phyloP scores from a whole-genome alignment of 768 basidiomycete species.

The Suillus americanus region DNA sequence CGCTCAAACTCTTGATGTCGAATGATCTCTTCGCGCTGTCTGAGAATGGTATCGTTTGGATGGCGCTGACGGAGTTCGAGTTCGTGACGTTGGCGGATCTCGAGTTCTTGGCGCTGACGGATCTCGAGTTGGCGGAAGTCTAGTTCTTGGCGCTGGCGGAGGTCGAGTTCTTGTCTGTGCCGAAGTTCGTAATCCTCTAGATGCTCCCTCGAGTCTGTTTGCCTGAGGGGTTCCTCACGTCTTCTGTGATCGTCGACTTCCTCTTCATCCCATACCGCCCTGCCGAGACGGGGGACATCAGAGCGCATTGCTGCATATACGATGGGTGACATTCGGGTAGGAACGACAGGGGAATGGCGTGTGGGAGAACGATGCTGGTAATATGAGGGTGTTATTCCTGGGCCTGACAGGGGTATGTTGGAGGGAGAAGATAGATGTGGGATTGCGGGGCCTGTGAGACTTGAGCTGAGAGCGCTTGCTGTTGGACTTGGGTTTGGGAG shows the following conservation, averaged over 20 bases:
- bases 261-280: slow-evolving; percentile 6
- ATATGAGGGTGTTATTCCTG: slow-evolving; percentile 10
- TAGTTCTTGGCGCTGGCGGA: background rate
- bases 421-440: slow-evolving; percentile 9
- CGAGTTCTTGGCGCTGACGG: background rate
- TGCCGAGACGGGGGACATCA: slow-evolving; percentile 9
- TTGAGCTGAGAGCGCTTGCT: slow-evolving; percentile 1
- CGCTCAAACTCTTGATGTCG: slow-evolving; percentile 1
- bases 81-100: background rate
- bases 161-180: background rate
- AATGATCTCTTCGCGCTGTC: background rate
- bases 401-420: background rate
- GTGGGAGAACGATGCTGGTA: slow-evolving; percentile 14
- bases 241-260: background rate
- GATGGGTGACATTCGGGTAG: slow-evolving; percentile 11
- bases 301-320: slow-evolving; percentile 2
- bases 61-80: background rate
- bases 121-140: background rate
- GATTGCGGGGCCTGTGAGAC: slow-evolving; percentile 7
- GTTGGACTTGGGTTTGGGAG: background rate
- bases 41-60: background rate
- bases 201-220: slow-evolving; percentile 15
- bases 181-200: background rate
- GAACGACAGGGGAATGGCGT: slow-evolving; percentile 13
- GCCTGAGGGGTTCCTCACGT: slow-evolving; percentile 8